A percentile compares a stretch with the other conserved stretches of the same genome.
These are phyloP conservation scores for Aspergillus caelatus DNA, from an alignment of 2,329 filamentous ascomycete genomes.

Conservation along the genomic window DNA sequence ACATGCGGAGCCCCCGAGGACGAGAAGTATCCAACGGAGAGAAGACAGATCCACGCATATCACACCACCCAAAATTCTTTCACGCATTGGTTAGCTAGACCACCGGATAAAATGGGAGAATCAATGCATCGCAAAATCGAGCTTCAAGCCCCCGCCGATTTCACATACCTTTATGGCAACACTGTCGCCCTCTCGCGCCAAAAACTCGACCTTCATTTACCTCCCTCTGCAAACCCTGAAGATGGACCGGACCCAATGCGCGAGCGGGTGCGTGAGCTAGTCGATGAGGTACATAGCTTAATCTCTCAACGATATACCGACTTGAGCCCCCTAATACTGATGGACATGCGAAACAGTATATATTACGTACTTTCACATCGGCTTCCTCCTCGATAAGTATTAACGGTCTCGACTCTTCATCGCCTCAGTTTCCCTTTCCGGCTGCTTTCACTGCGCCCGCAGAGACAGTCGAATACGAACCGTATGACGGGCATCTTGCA, in stretches of 20 bases:
- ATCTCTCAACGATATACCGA: neutral
- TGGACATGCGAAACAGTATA: constrained; percentile 37
- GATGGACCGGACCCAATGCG: constrained; percentile 46
- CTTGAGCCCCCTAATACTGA: constrained; percentile 5
- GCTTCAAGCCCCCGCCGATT: constrained; percentile 53
- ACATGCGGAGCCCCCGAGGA: neutral
- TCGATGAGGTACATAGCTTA: constrained; percentile 39
- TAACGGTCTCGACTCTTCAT: constrained; percentile 49
- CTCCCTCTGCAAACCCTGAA: constrained; percentile 45
- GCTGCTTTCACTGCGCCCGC: constrained; percentile 36
- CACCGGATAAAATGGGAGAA: neutral
- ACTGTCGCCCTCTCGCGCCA: constrained; percentile 47
- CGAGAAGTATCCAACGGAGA: neutral
- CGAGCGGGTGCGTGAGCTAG: constrained; percentile 44
- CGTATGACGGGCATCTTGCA: constrained; percentile 49
- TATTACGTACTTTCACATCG: constrained; percentile 46
- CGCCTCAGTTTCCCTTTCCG: constrained; percentile 34
- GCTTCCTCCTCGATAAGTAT: constrained; percentile 50
- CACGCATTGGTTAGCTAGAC: neutral
- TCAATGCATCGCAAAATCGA: constrained; percentile 51
- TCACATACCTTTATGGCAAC: constrained; percentile 53
- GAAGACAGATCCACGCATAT: neutral
- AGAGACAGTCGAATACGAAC: constrained; percentile 52
- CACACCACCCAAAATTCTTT: neutral
- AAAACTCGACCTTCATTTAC: constrained; percentile 53